Evolutionary conservation across 2,329 filamentous ascomycete genomes (phyloP).

Genomic region (Diaporthe australafricana): DNA sequence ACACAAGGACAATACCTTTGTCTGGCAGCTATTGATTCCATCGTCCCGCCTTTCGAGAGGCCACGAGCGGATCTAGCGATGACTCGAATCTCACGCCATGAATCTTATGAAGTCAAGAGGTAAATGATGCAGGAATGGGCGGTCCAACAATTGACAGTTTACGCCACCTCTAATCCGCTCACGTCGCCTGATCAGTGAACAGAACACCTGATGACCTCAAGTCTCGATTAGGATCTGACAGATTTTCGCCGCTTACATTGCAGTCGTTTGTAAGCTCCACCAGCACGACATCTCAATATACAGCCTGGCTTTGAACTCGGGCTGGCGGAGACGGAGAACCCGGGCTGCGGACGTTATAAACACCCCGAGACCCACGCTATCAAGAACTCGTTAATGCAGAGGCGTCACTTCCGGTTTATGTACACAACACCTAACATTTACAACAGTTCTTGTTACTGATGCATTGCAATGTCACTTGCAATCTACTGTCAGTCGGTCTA

Average conservation of each 20-base stretch:
- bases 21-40: neutral
- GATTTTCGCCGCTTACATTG: neutral
- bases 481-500: neutral
- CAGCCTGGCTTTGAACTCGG: neutral
- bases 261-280: neutral
- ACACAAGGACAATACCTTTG: neutral
- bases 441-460: neutral
- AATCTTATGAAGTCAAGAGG: neutral
- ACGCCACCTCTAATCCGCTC: too few relatives aligned
- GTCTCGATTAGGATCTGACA: neutral
- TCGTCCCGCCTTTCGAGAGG: neutral
- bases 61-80: neutral
- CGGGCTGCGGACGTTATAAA: slow-evolving; percentile 10
- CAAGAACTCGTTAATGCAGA: neutral
- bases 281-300: neutral
- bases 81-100: neutral
- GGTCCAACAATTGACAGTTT: too few relatives aligned
- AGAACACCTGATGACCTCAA: neutral
- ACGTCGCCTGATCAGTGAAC: neutral
- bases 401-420: neutral
- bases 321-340: neutral
- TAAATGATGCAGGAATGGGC: too few relatives aligned
- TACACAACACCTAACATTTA: neutral
- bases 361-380: slow-evolving; percentile 3
- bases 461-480: neutral